Evolutionary conservation across 2,329 filamentous ascomycete species (phyloP).

Genomic region (Paraphaeosphaeria sporulosa): DNA sequence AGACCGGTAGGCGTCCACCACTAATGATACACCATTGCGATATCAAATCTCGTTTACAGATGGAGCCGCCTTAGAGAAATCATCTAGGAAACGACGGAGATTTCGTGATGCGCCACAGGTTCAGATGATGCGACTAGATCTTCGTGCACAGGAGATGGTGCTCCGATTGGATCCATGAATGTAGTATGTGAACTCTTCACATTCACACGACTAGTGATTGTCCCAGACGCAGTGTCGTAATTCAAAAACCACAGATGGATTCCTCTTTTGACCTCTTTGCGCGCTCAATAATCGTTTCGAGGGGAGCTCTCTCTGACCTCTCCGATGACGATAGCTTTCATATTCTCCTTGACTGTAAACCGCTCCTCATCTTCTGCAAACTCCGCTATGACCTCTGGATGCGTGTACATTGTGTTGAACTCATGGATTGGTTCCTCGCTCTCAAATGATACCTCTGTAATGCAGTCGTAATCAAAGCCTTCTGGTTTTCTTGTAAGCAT

Average conservation of each 20-base stretch:
- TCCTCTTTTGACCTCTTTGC: neutral
- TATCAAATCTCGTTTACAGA: neutral
- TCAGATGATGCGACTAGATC: too few relatives aligned
- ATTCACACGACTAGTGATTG: too few relatives aligned
- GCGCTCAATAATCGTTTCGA: neutral
- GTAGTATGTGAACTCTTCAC: too few relatives aligned
- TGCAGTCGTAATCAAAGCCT: constrained; percentile 37
- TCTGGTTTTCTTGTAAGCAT: constrained; percentile 31
- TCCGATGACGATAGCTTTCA: neutral
- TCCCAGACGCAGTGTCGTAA: too few relatives aligned
- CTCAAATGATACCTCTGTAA: constrained; percentile 35
- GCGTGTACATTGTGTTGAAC: constrained; percentile 36
- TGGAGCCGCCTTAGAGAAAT: too few relatives aligned
- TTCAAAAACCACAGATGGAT: too few relatives aligned
- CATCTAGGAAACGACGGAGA: too few relatives aligned
- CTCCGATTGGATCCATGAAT: too few relatives aligned
- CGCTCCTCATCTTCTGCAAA: constrained; percentile 33
- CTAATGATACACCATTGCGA: neutral
- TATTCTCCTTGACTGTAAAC: constrained; percentile 18
- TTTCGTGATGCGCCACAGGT: too few relatives aligned
- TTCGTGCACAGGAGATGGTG: too few relatives aligned
- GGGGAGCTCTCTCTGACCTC: neutral
- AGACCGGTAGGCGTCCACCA: neutral
- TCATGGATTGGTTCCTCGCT: constrained; percentile 31
- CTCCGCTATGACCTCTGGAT: constrained; percentile 28